Base-by-base conservation (phyloP, 2,329 filamentous ascomycete genomes). In the Venturia asperata region DNA sequence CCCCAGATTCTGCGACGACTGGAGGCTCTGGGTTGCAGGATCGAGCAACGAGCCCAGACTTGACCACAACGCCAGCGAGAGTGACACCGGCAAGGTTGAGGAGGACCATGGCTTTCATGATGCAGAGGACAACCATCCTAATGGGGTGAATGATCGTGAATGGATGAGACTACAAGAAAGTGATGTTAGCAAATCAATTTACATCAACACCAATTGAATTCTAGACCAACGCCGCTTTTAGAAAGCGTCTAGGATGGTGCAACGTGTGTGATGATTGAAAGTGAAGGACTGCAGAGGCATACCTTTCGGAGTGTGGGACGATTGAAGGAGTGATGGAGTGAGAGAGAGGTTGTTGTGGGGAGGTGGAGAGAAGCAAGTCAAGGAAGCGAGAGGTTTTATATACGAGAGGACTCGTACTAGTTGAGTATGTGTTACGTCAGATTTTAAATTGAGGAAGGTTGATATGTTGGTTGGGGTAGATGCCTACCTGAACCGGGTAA, bases 1-100 rank as follows among this genome's bases (percentile, higher is more conserved):
- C 37, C 1, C n/a, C 15, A 13, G 39, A 9, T 41, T 27, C n/a
- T 24, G 42, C 27, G 10, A 47, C 47, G 65, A 27, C 24, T 62
- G 64, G n/a, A 63, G 61, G 65, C 43, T 65, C 41, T 68, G 67
- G 68, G 69, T 70, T 43, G 66, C 62, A 62, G 58, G 61, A 61
- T 45, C 60, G 58, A 58, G 24, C 55, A 41, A 34, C 62, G 21
- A 45, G n/a, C 47, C 60, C 41, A n/a, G 39, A 45, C 34, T 27
- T 47, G 27, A 27, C 37, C 9, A 58, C 15, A 15, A 39, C 37
- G 30, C 60, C 39, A 62, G 27, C 60, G 15, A 62, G 6, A 19
- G 37, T 30, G 27, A 45, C 60, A 47, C 21, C 21, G 15, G 43
- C 60, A 24, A 62, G 39, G n/a, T n/a, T 62, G 37, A 62, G 60